Conservation (phyloP, 108 stramenopile species). For the Cyclostephanos invisitatus region DNA sequence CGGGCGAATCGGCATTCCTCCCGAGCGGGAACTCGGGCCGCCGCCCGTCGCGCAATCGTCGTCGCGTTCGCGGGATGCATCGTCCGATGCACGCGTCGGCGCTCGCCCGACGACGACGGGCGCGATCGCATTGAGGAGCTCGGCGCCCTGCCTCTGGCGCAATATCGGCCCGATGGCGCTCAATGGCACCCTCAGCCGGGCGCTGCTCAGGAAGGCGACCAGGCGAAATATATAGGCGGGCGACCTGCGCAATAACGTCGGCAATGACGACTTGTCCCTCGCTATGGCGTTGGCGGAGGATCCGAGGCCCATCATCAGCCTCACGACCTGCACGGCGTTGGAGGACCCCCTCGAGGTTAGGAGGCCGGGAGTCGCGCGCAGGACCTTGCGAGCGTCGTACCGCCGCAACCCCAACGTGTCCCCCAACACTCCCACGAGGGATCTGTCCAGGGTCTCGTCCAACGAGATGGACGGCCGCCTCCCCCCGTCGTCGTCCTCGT, state of each 20-base stretch:
- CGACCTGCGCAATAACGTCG: conserved; percentile 60
- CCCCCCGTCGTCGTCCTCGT: conserved; percentile 36
- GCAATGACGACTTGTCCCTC: conserved; percentile 68
- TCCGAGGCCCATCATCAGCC: conserved; percentile 62
- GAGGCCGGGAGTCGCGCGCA: conserved; percentile 64
- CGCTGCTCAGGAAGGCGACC: conserved; percentile 69
- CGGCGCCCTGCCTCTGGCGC: conserved; percentile 49
- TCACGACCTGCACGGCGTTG: conserved; percentile 63
- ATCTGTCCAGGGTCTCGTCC: conserved; percentile 56
- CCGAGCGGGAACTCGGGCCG: conserved; percentile 5
- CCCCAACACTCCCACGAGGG: conserved; percentile 52
- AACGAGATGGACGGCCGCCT: conserved; percentile 33
- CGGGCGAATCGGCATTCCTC: conserved; percentile 26
- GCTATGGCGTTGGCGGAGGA: conserved; percentile 62
- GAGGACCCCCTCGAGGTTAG: conserved; percentile 66
- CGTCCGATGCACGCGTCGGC: too few relatives aligned
- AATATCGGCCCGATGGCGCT: conserved; percentile 68
- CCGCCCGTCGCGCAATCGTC: not conserved
- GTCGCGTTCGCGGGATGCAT: too few relatives aligned
- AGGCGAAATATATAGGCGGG: conserved; percentile 76
- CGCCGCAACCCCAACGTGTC: conserved; percentile 54
- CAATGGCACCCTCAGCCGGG: conserved; percentile 61
- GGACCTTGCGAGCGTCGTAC: conserved; percentile 74
- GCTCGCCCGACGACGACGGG: conserved; percentile 18
- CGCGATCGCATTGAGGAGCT: conserved; percentile 65